Conservation (phyloP, 2,329 filamentous ascomycete genomes). For the Phyllosticta capitalensis region DNA sequence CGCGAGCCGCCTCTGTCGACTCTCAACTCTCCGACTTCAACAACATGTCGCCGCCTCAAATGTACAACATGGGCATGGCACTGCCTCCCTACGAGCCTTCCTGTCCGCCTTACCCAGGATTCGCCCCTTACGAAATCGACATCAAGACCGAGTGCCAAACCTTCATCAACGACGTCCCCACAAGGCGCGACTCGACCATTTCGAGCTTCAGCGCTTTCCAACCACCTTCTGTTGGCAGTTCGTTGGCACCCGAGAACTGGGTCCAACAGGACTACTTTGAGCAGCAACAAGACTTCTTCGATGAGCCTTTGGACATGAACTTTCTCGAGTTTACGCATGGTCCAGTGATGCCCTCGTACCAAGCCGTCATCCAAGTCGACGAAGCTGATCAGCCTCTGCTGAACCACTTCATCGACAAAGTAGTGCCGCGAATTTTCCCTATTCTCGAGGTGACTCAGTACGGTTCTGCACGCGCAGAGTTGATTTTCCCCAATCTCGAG, state of each 20-base stretch:
- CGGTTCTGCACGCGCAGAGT: constrained; percentile 67
- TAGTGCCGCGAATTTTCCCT: constrained; percentile 83
- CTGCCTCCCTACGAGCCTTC: constrained; percentile 32
- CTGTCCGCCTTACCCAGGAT: constrained; percentile 35
- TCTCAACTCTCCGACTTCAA: constrained; percentile 70
- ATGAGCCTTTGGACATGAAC: constrained; percentile 55
- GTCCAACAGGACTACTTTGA: constrained; percentile 63
- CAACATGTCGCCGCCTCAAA: constrained; percentile 45
- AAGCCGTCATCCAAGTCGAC: constrained; percentile 67
- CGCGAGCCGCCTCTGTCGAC: constrained; percentile 67
- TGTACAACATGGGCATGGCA: constrained; percentile 54
- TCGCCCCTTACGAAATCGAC: constrained; percentile 82
- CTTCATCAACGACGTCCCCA: constrained; percentile 83
- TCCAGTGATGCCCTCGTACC: constrained; percentile 50
- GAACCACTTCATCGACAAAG: constrained; percentile 82
- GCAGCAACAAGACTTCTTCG: constrained; percentile 55
- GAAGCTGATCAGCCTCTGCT: constrained; percentile 79
- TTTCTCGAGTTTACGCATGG: constrained; percentile 76
- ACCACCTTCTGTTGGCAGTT: constrained; percentile 61
- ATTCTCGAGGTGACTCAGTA: constrained; percentile 85
- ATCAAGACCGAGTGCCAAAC: constrained; percentile 93
- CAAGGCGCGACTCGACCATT: constrained; percentile 74
- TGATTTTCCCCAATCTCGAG: constrained; percentile 80
- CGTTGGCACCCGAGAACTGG: constrained; percentile 57
- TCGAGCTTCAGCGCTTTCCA: constrained; percentile 92